phyloP scores from a whole-genome alignment of 768 basidiomycete genomes.

The Leccinum variicolor region DNA sequence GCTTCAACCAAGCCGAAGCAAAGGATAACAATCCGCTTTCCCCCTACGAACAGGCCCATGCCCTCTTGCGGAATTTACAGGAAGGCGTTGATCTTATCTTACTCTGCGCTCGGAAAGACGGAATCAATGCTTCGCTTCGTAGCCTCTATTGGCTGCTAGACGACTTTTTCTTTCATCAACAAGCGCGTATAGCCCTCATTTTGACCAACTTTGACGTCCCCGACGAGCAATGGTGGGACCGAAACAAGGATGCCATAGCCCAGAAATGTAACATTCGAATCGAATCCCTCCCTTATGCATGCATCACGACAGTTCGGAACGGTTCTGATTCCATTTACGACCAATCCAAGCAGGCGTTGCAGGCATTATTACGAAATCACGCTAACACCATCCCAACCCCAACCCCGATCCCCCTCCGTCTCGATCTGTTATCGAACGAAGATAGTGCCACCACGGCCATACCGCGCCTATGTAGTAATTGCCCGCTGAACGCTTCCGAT shows the following conservation, averaged over 20 bases:
- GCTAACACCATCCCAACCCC: slow-evolving; percentile 1
- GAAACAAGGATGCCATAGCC: slow-evolving; percentile 26
- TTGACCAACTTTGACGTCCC: slow-evolving; percentile 37
- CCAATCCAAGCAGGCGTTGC: slow-evolving; percentile 14
- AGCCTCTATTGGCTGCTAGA: slow-evolving; percentile 38
- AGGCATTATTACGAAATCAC: slow-evolving; percentile 6
- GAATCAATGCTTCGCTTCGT: slow-evolving; percentile 33
- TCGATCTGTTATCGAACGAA: slow-evolving; percentile 14
- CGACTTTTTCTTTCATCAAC: slow-evolving; percentile 35
- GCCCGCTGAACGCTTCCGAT: slow-evolving; percentile 7
- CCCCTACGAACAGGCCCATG: slow-evolving; percentile 30
- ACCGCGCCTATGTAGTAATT: slow-evolving; percentile 11
- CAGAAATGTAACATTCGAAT: slow-evolving; percentile 11
- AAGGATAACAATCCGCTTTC: slow-evolving; percentile 12
- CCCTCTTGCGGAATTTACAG: slow-evolving; percentile 32
- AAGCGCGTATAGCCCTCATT: slow-evolving; percentile 36
- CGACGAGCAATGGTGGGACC: slow-evolving; percentile 37
- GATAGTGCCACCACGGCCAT: neutral
- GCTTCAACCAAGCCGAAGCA: slow-evolving; percentile 27
- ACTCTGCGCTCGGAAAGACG: slow-evolving; percentile 37
- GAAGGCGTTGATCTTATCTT: slow-evolving; percentile 39
- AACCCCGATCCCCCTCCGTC: slow-evolving; percentile 11
- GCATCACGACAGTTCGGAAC: slow-evolving; percentile 18
- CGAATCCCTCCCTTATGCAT: slow-evolving; percentile 9
- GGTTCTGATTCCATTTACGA: neutral